Percentiles rank a stretch among this genome's conserved stretches.
Evolutionary conservation across 2,329 filamentous ascomycete species (phyloP).

Genomic region (Fusarium stilboides): DNA sequence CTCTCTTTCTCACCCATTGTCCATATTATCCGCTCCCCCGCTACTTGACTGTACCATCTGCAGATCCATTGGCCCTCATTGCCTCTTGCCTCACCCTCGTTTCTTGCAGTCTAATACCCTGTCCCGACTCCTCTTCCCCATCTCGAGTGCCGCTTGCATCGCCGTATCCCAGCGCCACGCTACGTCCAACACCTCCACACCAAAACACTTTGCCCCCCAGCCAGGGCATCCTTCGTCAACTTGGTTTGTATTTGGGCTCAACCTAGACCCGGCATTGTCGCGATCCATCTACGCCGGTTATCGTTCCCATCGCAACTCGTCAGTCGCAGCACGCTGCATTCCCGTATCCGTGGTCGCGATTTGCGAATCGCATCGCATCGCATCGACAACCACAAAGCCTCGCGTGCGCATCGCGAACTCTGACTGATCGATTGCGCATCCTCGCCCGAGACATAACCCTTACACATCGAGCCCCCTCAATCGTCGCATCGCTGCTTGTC

Average conservation of each 20-base stretch:
- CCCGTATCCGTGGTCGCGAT: constrained; percentile 34
- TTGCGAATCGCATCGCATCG: constrained; percentile 43
- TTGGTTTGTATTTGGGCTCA: constrained; percentile 34
- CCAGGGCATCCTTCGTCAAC: constrained; percentile 40
- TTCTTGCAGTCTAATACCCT: constrained; percentile 21
- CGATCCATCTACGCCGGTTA: constrained; percentile 31
- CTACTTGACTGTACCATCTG: constrained; percentile 10
- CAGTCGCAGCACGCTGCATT: constrained; percentile 42
- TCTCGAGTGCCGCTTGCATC: constrained; percentile 46
- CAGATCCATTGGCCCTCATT: constrained; percentile 27
- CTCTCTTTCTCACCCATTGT: constrained; percentile 24
- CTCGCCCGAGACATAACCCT: constrained; percentile 20
- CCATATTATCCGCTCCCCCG: constrained; percentile 27
- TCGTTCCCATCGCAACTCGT: constrained; percentile 20
- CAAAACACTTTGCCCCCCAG: constrained; percentile 45
- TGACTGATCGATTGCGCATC: constrained; percentile 44
- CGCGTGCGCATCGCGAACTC: constrained; percentile 49
- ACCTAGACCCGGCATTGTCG: constrained; percentile 38
- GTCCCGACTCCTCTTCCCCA: constrained; percentile 32
- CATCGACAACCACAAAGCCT: constrained; percentile 36
- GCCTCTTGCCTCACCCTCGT: constrained; percentile 11
- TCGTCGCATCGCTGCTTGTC: constrained; percentile 44
- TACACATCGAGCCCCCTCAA: constrained; percentile 34
- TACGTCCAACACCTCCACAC: constrained; percentile 46
- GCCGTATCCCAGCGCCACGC: constrained; percentile 47